These are phyloP conservation scores for Datura wrightii DNA, from an alignment of 257 asterid species.

Conservation along the genomic window DNA sequence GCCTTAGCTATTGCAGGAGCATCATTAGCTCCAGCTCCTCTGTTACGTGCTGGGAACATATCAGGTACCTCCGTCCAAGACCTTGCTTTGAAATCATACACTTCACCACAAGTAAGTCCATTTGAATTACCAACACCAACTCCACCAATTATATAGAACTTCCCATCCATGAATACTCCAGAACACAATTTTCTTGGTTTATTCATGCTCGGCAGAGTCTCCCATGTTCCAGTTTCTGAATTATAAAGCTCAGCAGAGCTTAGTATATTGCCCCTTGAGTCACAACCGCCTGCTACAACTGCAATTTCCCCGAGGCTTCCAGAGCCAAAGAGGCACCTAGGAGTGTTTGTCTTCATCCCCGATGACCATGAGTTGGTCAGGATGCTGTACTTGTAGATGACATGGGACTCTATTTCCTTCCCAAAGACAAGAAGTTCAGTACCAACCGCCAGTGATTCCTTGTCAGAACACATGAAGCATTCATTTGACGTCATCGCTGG, in stretches of 20 bases:
- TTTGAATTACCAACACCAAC: constrained; percentile 54
- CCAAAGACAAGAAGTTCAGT: constrained; percentile 57
- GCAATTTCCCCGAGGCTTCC: constrained; percentile 83
- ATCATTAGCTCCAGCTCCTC: constrained; percentile 42
- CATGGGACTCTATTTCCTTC: constrained; percentile 39
- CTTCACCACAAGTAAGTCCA: constrained; percentile 75
- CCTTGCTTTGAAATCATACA: constrained; percentile 56
- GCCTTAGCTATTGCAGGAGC: constrained; percentile 67
- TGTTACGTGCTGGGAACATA: constrained; percentile 66
- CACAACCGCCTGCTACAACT: constrained; percentile 85
- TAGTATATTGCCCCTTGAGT: constrained; percentile 59
- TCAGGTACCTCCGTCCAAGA: constrained; percentile 69
- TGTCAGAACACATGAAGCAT: constrained; percentile 50
- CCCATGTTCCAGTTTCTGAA: constrained; percentile 68
- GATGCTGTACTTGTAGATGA: constrained; percentile 44
- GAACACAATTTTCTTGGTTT: constrained; percentile 80
- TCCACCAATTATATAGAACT: constrained; percentile 79
- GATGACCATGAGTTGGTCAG: constrained; percentile 46
- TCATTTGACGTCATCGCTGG: constrained; percentile 42
- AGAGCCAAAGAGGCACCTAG: constrained; percentile 67
- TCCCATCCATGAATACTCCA: constrained; percentile 82
- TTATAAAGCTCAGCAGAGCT: constrained; percentile 69
- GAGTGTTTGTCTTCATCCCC: constrained; percentile 38
- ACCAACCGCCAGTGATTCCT: constrained; percentile 54
- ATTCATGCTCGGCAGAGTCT: constrained; percentile 68